These are phyloP conservation scores for Fusarium denticulatum DNA, from an alignment of 2,329 filamentous ascomycete species.

Conservation along the genomic window DNA sequence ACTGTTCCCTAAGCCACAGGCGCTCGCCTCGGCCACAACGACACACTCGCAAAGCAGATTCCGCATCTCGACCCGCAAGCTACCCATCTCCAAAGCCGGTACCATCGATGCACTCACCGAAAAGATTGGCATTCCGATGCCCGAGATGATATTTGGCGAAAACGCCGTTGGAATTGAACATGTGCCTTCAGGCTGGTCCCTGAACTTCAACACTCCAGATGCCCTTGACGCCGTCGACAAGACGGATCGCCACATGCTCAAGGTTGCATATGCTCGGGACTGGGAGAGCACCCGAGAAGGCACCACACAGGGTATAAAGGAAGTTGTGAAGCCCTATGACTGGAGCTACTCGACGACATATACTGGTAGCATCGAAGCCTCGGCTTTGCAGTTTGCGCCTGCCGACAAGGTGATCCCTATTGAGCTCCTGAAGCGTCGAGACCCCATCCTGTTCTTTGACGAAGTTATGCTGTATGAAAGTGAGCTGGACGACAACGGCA, in stretches of 20 bases:
- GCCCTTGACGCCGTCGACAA: conserved; percentile 94
- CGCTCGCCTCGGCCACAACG: conserved; percentile 64
- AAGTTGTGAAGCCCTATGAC: conserved; percentile 95
- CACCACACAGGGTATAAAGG: conserved; percentile 87
- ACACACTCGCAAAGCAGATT: conserved; percentile 72
- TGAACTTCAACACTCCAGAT: conserved; percentile 85
- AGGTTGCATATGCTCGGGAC: conserved; percentile 90
- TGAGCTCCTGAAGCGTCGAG: conserved; percentile 84
- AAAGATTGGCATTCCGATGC: conserved; percentile 84
- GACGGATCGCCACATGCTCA: conserved; percentile 88
- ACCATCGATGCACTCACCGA: conserved; percentile 88
- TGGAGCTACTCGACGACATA: conserved; percentile 97
- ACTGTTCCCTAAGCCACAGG: conserved; percentile 63
- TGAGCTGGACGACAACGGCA: conserved; percentile 97
- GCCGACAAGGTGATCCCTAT: conserved; percentile 73
- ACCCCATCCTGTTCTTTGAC: conserved; percentile 96
- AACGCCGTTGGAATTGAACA: conserved; percentile 84
- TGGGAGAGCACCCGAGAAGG: conserved; percentile 78
- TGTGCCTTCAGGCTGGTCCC: conserved; percentile 76
- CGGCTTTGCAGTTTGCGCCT: conserved; percentile 43
- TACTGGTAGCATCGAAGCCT: conserved; percentile 70
- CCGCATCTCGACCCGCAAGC: conserved; percentile 83
- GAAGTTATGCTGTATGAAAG: conserved; percentile 97
- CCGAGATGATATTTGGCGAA: conserved; percentile 99
- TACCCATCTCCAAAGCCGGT: conserved; percentile 91